phyloP scores from a whole-genome alignment of 768 basidiomycete species.

The Dendrothele bispora region DNA sequence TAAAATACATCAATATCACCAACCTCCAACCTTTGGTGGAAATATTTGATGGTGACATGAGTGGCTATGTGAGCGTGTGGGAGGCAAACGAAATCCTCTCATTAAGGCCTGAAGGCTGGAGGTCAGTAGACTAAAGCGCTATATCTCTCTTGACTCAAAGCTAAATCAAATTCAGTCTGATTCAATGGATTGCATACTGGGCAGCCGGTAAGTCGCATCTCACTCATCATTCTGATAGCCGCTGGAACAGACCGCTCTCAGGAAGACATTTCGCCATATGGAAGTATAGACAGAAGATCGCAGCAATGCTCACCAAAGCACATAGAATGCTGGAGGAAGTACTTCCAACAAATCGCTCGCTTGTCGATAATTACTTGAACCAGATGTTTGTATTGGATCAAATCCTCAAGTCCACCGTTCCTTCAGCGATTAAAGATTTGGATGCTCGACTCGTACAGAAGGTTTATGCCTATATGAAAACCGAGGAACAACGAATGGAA shows the following conservation, averaged over 20 bases:
- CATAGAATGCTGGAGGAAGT: not conserved
- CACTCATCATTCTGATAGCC: not conserved
- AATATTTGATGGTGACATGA: conserved; percentile 1
- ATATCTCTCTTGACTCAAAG: not conserved
- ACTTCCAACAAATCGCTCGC: conserved; percentile 2
- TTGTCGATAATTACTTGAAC: conserved; percentile 6
- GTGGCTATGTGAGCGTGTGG: conserved; percentile 2
- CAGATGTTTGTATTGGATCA: not conserved
- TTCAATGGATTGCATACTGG: conserved; percentile 6
- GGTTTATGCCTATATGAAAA: not conserved
- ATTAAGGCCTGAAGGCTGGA: conserved; percentile 1
- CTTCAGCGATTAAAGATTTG: not conserved
- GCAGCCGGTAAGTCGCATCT: not conserved
- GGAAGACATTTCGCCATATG: conserved; percentile 10
- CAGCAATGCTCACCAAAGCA: conserved; percentile 4
- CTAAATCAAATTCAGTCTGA: too few relatives aligned
- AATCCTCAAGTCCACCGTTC: conserved; percentile 1
- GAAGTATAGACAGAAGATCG: conserved; percentile 10
- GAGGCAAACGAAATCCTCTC: conserved; percentile 1
- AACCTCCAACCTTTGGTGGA: not conserved
- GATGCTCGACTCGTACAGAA: conserved; percentile 1
- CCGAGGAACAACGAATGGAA: conserved; percentile 7
- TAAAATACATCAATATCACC: conserved; percentile 1
- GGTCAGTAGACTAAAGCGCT: not conserved
- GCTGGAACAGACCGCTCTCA: not conserved